Percentiles rank a stretch among this genome's conserved stretches.
These are phyloP conservation scores for Rhododendron griersonianum DNA, from an alignment of 148 eudicot genomes.

Conservation along the genomic window DNA sequence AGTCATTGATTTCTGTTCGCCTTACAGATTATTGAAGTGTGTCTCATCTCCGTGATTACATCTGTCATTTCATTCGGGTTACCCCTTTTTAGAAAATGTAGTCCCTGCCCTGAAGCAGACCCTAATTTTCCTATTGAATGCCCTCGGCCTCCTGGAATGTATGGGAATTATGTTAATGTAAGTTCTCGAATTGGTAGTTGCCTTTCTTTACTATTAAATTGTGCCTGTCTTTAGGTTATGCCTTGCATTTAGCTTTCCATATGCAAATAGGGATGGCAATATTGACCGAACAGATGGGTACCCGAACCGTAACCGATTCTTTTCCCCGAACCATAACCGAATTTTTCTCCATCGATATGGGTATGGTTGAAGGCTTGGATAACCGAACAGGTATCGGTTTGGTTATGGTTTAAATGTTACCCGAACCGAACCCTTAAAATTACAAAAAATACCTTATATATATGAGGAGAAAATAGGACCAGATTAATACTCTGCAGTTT, in stretches of 20 bases:
- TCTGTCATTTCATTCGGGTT: constrained; percentile 90
- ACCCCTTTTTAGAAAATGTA: constrained; percentile 89
- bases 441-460: too few relatives aligned
- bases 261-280: not conserved
- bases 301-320: too few relatives aligned
- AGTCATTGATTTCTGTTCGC: constrained; percentile 13
- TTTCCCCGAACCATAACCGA: too few relatives aligned
- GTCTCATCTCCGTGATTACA: constrained; percentile 78
- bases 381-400: too few relatives aligned
- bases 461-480: too few relatives aligned
- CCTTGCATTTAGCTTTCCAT: not conserved
- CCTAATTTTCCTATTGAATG: constrained; percentile 59
- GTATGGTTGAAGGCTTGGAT: too few relatives aligned
- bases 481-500: too few relatives aligned
- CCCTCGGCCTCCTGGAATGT: constrained; percentile 96
- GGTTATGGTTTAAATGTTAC: too few relatives aligned
- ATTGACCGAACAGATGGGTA: too few relatives aligned
- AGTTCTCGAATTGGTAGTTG: constrained; percentile 20
- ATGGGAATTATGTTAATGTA: constrained; percentile 97
- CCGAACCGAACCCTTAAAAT: too few relatives aligned
- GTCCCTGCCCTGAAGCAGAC: constrained; percentile 83
- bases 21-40: constrained; percentile 84
- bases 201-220: not conserved
- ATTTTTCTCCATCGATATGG: too few relatives aligned
- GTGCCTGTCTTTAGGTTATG: not conserved